Evolutionary conservation across 306 rosid genomes (phyloP).

Genomic region (Chamaecrista fasciculata): DNA sequence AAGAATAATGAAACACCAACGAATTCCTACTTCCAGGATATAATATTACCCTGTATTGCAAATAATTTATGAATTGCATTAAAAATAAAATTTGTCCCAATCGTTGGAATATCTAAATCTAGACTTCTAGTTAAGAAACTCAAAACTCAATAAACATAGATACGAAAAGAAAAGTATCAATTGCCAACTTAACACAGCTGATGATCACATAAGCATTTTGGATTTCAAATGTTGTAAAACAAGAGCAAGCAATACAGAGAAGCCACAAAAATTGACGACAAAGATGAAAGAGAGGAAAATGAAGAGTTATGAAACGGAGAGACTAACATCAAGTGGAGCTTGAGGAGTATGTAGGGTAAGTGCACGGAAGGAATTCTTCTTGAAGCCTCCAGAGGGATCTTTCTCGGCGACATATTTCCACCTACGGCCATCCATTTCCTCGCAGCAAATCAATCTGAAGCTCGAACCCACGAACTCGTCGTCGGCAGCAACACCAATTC

Average conservation of each 20-base stretch:
- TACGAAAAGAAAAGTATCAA: neutral
- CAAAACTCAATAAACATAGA: neutral
- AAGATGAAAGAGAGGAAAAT: neutral
- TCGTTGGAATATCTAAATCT: neutral
- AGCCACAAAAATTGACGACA: too few relatives aligned
- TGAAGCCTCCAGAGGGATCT: slow-evolving; percentile 47
- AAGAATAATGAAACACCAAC: neutral
- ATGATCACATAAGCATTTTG: neutral
- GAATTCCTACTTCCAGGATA: neutral
- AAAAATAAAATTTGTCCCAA: neutral
- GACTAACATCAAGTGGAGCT: slow-evolving; percentile 57
- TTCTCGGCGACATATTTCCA: slow-evolving; percentile 83
- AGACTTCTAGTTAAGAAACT: neutral
- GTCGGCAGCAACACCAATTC: slow-evolving; percentile 24
- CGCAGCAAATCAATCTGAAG: slow-evolving; percentile 69
- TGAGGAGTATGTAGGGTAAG: slow-evolving; percentile 59
- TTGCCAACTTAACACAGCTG: neutral
- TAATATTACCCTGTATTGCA: neutral
- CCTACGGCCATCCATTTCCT: slow-evolving; percentile 79
- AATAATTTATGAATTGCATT: neutral
- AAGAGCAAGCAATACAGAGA: neutral
- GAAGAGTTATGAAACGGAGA: neutral
- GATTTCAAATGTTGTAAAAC: too few relatives aligned
- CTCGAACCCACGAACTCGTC: slow-evolving; percentile 47
- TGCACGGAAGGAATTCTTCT: slow-evolving; percentile 64